phyloP scores from a whole-genome alignment of 176 grass and related monocot species.

The Oryza coarctata region DNA sequence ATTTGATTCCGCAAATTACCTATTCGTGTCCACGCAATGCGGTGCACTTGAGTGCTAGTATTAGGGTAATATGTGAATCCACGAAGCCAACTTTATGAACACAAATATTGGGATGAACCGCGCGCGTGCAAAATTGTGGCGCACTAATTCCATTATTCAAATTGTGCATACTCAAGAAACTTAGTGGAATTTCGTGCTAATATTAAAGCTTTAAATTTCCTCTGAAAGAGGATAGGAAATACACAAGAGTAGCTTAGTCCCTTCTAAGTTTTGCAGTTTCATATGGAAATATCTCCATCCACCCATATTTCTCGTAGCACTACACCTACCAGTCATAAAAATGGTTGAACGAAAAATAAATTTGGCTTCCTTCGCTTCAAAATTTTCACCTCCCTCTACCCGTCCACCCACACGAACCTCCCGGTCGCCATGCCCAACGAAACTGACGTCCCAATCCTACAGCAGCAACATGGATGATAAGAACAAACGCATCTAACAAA shows the following conservation, averaged over 20 bases:
- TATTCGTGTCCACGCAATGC: neutral
- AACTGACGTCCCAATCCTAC: neutral
- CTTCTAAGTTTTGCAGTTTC: neutral
- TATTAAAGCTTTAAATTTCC: neutral
- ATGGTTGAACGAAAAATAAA: neutral
- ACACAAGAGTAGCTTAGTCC: no score
- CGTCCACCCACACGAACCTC: neutral
- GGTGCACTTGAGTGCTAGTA: no score
- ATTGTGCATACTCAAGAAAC: neutral
- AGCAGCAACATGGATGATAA: neutral
- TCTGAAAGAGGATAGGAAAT: no score
- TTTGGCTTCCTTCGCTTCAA: neutral
- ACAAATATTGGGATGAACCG: neutral
- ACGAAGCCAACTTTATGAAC: neutral
- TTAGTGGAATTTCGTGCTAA: neutral
- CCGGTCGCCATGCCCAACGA: neutral
- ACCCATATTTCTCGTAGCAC: neutral
- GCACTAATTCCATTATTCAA: neutral
- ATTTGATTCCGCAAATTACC: neutral
- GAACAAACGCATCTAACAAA: neutral
- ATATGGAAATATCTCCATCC: neutral
- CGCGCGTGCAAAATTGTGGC: neutral
- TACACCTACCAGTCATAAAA: no score
- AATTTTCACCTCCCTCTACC: neutral
- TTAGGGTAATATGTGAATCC: neutral